Evolutionary conservation across 768 basidiomycete genomes (phyloP).

Genomic region (Naganishia kalamii): DNA sequence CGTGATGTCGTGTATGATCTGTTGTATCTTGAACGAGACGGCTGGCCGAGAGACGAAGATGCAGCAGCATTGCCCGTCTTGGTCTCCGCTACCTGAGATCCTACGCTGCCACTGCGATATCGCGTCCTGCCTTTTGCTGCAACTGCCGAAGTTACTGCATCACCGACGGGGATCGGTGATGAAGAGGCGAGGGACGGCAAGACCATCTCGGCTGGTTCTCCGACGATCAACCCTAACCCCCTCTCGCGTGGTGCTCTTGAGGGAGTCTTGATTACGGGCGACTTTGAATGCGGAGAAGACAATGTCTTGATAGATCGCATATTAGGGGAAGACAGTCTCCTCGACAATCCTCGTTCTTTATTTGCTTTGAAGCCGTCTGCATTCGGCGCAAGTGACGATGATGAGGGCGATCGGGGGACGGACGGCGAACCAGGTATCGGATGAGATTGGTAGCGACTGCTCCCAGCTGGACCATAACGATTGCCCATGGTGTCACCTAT

Average conservation of each 20-base stretch:
- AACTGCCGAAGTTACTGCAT: background rate
- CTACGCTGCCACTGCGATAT: slow-evolving; percentile 13
- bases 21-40: slow-evolving; percentile 2
- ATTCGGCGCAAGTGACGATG: background rate
- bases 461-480: background rate
- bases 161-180: background rate
- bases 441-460: background rate
- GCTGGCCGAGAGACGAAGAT: background rate
- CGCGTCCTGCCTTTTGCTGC: slow-evolving; percentile 5
- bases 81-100: background rate
- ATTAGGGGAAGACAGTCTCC: slow-evolving; percentile 4
- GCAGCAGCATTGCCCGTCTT: background rate
- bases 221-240: background rate
- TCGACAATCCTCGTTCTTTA: background rate
- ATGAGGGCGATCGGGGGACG: background rate
- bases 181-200: background rate
- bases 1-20: slow-evolving; percentile 9
- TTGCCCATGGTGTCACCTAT: background rate
- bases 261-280: background rate
- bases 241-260: background rate
- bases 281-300: background rate
- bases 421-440: background rate
- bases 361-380: background rate
- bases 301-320: background rate
- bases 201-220: background rate